Evolutionary conservation across 352 stramenopile genomes (phyloP).

Genomic region (Globisporangium okanoganense): DNA sequence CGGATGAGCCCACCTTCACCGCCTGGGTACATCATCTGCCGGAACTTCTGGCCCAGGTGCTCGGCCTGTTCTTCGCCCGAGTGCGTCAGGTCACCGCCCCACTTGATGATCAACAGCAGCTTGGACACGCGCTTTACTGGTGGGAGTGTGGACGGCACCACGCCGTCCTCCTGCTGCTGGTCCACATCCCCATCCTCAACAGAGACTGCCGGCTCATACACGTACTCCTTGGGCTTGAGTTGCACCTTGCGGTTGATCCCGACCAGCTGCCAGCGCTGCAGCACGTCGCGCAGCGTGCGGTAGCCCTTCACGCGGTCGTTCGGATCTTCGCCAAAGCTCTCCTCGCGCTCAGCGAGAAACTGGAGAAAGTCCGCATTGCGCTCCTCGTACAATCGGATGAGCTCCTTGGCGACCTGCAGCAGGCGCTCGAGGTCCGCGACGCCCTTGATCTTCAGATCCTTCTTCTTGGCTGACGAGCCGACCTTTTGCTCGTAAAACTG

Average conservation of each 20-base stretch:
- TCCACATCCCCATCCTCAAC: slow-evolving; percentile 20
- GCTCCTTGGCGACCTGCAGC: slow-evolving; percentile 70
- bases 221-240: slow-evolving; percentile 75
- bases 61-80: slow-evolving; percentile 96
- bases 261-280: slow-evolving; percentile 95
- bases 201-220: slow-evolving; percentile 10
- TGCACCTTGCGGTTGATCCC: slow-evolving; percentile 99
- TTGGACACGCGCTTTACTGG: slow-evolving; percentile 60
- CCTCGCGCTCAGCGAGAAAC: slow-evolving; percentile 62
- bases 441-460: slow-evolving; percentile 87
- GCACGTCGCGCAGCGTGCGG: slow-evolving; percentile 90
- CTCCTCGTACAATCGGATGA: slow-evolving; percentile 63
- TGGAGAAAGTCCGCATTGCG: slow-evolving; percentile 55
- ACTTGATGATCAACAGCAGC: slow-evolving; percentile 99
- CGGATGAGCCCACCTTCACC: slow-evolving; percentile 95
- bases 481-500: slow-evolving; percentile 70
- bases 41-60: slow-evolving; percentile 89
- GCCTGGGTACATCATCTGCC: slow-evolving; percentile 88
- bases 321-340: slow-evolving; percentile 53
- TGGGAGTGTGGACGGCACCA: not conserved
- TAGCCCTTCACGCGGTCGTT: slow-evolving; percentile 81
- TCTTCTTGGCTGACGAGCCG: slow-evolving; percentile 39
- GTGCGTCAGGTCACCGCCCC: slow-evolving; percentile 98
- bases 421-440: slow-evolving; percentile 76
- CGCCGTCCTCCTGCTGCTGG: not conserved